Evolutionary conservation across 805 yeast species (phyloP).

Genomic region (Suhomyces tanzawaensis): DNA sequence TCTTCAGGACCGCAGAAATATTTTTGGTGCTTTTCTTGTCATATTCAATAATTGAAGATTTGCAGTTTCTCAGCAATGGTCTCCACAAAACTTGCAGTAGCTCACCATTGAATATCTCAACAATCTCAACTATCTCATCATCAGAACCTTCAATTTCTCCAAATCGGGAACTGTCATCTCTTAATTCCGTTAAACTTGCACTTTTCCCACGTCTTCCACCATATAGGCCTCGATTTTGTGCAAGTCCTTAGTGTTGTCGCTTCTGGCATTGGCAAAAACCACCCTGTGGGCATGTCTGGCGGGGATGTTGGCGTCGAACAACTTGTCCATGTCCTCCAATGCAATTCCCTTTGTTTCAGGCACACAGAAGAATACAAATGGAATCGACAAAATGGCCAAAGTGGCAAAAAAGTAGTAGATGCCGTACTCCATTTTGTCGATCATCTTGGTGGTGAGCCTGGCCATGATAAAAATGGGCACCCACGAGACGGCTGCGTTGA

Average conservation of each 20-base stretch:
- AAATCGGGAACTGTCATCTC: too few species aligned
- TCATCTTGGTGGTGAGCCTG: slow-evolving; percentile 33
- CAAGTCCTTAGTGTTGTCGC: slow-evolving; percentile 9
- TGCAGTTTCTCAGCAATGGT: too few species aligned
- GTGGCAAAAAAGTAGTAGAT: slow-evolving; percentile 38
- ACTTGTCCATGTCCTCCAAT: slow-evolving; percentile 28
- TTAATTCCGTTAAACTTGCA: neutral
- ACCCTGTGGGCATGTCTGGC: slow-evolving; percentile 21
- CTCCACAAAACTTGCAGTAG: too few species aligned
- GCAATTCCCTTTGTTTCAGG: slow-evolving; percentile 41
- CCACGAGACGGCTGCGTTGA: slow-evolving; percentile 41
- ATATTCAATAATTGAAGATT: too few species aligned
- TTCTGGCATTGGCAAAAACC: slow-evolving; percentile 18
- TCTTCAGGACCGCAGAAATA: too few species aligned
- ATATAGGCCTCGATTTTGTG: neutral
- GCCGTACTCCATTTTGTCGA: slow-evolving; percentile 33
- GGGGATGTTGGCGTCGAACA: slow-evolving; percentile 21
- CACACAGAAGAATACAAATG: slow-evolving; percentile 36
- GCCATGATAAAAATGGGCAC: slow-evolving; percentile 39
- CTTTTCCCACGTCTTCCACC: slow-evolving; percentile 6
- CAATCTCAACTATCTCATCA: too few species aligned
- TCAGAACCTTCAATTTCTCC: too few species aligned
- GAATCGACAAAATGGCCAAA: slow-evolving; percentile 31
- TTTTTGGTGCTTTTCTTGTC: too few species aligned
- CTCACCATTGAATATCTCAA: too few species aligned